Conservation (phyloP, 495 filamentous ascomycete species). For the Penicillium flavigenum region DNA sequence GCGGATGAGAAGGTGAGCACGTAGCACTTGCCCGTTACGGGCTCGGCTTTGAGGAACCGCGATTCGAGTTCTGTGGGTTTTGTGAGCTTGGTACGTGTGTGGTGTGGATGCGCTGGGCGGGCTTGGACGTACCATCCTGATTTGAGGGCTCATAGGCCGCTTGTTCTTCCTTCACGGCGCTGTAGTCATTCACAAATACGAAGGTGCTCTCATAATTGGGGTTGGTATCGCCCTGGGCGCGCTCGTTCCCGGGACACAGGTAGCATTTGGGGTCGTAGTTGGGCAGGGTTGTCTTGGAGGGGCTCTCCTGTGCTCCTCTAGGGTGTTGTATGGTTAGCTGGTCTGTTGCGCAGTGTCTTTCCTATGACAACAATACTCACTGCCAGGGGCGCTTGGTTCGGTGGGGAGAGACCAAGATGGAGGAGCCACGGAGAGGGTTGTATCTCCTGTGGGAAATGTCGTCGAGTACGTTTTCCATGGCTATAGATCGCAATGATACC, state of each 20-base stretch:
- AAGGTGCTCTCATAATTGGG: slow-evolving; percentile 85
- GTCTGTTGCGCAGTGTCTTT: not conserved
- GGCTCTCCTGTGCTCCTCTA: slow-evolving; percentile 87
- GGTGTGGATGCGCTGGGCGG: not conserved
- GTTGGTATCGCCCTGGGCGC: slow-evolving; percentile 87
- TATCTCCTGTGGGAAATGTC: slow-evolving; percentile 96
- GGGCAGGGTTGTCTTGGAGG: slow-evolving; percentile 74
- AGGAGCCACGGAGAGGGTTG: slow-evolving; percentile 86
- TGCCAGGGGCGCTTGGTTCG: slow-evolving; percentile 97
- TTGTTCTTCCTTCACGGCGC: slow-evolving; percentile 93
- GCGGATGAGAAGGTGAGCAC: slow-evolving; percentile 89
- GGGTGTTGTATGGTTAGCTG: not conserved
- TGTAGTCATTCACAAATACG: slow-evolving; percentile 97
- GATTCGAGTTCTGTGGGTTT: slow-evolving; percentile 59
- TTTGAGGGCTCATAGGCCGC: slow-evolving; percentile 59
- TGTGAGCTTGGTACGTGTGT: not conserved
- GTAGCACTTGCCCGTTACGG: slow-evolving; percentile 95
- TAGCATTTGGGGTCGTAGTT: slow-evolving; percentile 87
- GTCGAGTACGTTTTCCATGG: slow-evolving; percentile 77
- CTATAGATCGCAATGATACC: slow-evolving; percentile 13
- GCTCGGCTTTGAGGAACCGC: slow-evolving; percentile 78
- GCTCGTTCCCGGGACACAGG: slow-evolving; percentile 90
- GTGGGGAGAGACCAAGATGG: slow-evolving; percentile 93
- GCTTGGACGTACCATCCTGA: slow-evolving; percentile 44
- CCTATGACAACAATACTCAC: slow-evolving; percentile 55